A percentile compares a stretch with the other conserved stretches of the same genome.
Conservation (phyloP, 331 rosid species). For the Dryas integrifolia region DNA sequence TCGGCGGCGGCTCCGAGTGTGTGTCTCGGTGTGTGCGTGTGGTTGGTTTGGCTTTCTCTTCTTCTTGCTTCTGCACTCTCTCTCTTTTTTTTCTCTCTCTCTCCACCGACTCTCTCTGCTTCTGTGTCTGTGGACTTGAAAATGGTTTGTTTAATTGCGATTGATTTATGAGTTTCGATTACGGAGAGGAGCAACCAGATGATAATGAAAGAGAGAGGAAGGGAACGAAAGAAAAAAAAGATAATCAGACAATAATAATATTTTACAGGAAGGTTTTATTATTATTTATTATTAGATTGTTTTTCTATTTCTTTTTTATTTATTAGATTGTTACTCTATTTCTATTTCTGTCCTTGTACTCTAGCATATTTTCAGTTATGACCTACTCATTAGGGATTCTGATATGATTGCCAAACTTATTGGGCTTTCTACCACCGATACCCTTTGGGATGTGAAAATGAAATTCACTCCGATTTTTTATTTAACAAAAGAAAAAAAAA, state of each 20-base stretch:
- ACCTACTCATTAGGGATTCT: background rate
- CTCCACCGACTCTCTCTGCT: slow-evolving; percentile 49
- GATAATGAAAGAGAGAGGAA: background rate
- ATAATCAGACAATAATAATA: slow-evolving; percentile 3
- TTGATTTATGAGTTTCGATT: slow-evolving; percentile 38
- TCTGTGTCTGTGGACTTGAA: slow-evolving; percentile 42
- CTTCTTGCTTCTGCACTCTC: background rate
- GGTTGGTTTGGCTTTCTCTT: slow-evolving; percentile 6
- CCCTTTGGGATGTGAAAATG: background rate
- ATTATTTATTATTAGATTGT: background rate
- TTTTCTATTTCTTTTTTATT: background rate
- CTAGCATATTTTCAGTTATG: background rate
- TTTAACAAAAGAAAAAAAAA: background rate
- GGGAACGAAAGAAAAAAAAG: background rate
- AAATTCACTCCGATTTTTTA: background rate
- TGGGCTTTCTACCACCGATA: background rate
- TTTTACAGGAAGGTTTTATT: background rate
- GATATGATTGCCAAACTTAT: background rate
- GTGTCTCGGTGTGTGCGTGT: background rate
- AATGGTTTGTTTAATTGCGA: slow-evolving; percentile 16
- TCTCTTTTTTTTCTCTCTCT: slow-evolving; percentile 10
- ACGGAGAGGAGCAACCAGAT: slow-evolving; percentile 13
- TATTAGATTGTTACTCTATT: background rate
- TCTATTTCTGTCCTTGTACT: slow-evolving; percentile 12
- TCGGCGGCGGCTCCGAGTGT: slow-evolving; percentile 6